Base-by-base conservation (phyloP, 805 yeast species). In the Saturnispora serradocipensis region DNA sequence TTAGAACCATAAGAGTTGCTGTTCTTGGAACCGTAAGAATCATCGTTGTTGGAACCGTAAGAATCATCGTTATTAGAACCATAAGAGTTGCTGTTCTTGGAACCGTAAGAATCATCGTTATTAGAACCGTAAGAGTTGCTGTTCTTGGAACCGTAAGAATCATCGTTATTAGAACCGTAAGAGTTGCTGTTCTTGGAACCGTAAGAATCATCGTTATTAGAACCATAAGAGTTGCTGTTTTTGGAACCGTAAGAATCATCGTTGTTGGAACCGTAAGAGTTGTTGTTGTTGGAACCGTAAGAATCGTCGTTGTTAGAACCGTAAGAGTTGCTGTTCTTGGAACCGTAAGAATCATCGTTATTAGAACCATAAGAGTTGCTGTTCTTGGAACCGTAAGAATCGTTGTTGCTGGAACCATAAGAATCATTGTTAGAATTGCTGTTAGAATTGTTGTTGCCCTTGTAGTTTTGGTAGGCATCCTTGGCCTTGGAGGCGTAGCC, bases 401-500 rank as follows among this genome's bases (percentile, higher is more conserved):
- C 57, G 57, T 62, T 47, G 61, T 64, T 30, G 62, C 54, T 53
- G 42, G 65, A 55, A 60, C 65, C 68, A 53, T 65, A 65, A 28
- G 65, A 61, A 59, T 62, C 20, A 2, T 51, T 38, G 46, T 48
- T 63, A 20, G 22, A 22, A 22, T 22, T 22, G 22, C 22, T 22
- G 22, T 24, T 39, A 50, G 56, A 43, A 51, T 55, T 51, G 44
- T 64, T 60, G 48, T 56, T 56, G 51, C 58, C 13, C 10, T 34
- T 58, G 49, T 10, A 38, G 42, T 18, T 38, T 18, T 56, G 57
- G 54, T 57, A 54, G 32, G 54, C 56, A 10, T 59, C 62, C 48
- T 61, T 58, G 1, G 67, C 59, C 49, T 46, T 46, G 7, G 38
- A 18, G 35, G 55, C 56, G 51, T 53, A 49, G 22, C 59, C 55